A percentile compares a stretch with the other conserved stretches of the same genome.
Evolutionary conservation across 1,284 basidiomycete species (phyloP).

Genomic region (Ceratobasidium sp.): DNA sequence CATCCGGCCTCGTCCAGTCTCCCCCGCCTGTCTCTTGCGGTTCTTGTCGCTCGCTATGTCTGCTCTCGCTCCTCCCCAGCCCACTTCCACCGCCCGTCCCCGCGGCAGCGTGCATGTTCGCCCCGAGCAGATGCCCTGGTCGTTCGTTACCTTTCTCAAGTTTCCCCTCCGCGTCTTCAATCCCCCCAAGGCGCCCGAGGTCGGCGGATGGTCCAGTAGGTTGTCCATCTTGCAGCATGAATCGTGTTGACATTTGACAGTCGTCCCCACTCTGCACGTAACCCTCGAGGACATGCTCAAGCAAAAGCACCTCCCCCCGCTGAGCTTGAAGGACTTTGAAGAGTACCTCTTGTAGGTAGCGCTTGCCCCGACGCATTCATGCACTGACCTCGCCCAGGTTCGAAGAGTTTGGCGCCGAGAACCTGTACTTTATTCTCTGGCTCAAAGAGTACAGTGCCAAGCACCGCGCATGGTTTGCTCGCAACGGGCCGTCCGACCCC

Average conservation of each 20-base stretch:
- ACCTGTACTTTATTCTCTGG: slow-evolving; percentile 41
- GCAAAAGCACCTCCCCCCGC: slow-evolving; percentile 28
- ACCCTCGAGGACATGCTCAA: slow-evolving; percentile 33
- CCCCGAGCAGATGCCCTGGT: slow-evolving; percentile 25
- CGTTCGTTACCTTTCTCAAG: slow-evolving; percentile 32
- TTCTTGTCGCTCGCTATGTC: slow-evolving; percentile 33
- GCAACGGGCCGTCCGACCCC: slow-evolving; percentile 3
- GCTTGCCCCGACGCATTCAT: neutral
- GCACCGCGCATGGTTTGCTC: slow-evolving; percentile 33
- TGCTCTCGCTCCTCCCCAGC: slow-evolving; percentile 19
- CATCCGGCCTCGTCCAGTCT: neutral
- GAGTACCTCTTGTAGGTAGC: slow-evolving; percentile 35
- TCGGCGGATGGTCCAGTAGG: slow-evolving; percentile 26
- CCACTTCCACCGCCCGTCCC: neutral
- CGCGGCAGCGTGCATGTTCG: neutral
- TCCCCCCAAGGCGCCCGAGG: slow-evolving; percentile 24
- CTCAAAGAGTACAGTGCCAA: slow-evolving; percentile 37
- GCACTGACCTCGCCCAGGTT: slow-evolving; percentile 8
- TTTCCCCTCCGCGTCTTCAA: slow-evolving; percentile 32
- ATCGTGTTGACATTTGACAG: neutral
- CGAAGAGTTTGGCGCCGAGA: slow-evolving; percentile 39
- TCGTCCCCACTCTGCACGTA: slow-evolving; percentile 18
- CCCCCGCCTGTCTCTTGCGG: slow-evolving; percentile 5
- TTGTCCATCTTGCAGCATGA: neutral
- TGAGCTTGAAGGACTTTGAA: slow-evolving; percentile 39